phyloP scores from a whole-genome alignment of 2,329 filamentous ascomycete genomes.

The Fusarium annulatum region DNA sequence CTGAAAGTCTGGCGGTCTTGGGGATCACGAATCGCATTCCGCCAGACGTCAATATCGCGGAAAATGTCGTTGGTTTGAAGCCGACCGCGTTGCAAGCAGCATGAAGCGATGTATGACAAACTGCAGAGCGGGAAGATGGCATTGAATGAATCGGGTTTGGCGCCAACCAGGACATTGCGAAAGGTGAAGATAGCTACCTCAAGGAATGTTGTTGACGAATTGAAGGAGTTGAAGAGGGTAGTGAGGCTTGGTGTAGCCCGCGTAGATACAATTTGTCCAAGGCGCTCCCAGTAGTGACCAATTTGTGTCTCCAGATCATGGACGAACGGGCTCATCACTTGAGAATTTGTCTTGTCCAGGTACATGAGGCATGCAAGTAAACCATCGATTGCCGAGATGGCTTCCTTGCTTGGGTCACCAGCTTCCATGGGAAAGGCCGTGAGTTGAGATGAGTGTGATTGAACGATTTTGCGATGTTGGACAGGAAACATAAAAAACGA shows the following conservation, averaged over 20 bases:
- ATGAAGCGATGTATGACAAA: fast-evolving
- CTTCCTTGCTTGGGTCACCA: no score
- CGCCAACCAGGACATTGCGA: not conserved
- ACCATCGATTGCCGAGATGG: no score
- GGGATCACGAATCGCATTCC: fast-evolving
- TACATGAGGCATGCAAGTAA: no score
- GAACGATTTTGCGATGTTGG: no score
- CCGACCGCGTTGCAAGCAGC: no score
- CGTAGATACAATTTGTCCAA: fast-evolving
- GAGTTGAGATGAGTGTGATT: no score
- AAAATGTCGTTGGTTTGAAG: not conserved
- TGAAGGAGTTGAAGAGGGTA: fast-evolving
- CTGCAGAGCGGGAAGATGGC: not conserved
- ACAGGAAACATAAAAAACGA: no score
- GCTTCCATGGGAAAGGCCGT: no score
- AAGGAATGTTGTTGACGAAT: fast-evolving
- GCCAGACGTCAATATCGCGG: fast-evolving
- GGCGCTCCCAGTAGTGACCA: not conserved
- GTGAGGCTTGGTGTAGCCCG: fast-evolving
- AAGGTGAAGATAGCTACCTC: not conserved
- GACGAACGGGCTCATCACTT: no score
- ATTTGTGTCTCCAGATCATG: no score
- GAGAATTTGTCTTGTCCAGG: no score
- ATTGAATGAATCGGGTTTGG: fast-evolving
- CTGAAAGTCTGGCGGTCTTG: fast-evolving